phyloP scores from a whole-genome alignment of 352 stramenopile genomes.

The Pythium sukuiense region DNA sequence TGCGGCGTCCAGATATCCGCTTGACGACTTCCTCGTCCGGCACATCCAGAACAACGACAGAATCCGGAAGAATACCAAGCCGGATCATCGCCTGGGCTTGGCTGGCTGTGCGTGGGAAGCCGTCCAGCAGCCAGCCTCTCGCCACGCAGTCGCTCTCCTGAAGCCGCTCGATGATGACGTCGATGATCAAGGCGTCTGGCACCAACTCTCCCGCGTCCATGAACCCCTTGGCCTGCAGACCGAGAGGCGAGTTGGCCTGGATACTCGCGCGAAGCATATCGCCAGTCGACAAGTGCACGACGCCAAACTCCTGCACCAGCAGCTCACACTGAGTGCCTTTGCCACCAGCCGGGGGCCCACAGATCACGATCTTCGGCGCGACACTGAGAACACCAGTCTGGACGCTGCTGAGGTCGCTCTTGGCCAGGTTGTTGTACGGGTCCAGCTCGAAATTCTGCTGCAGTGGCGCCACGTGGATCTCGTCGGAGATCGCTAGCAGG shows the following conservation, averaged over 20 bases:
- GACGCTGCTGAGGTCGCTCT: conserved; percentile 20
- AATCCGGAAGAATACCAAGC: conserved; percentile 84
- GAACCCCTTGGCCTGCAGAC: conserved; percentile 37
- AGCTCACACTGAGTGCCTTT: conserved; percentile 96
- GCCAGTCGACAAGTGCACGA: conserved; percentile 90
- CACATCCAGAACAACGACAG: conserved; percentile 93
- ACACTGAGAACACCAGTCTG: conserved; percentile 19
- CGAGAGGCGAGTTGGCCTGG: conserved; percentile 37
- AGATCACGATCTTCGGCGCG: conserved; percentile 46
- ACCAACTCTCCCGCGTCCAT: conserved; percentile 53
- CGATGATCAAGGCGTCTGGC: conserved; percentile 48
- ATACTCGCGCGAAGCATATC: conserved; percentile 91
- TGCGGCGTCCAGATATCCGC: conserved; percentile 94
- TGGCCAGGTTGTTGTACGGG: conserved; percentile 76
- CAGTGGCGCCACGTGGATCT: conserved; percentile 82
- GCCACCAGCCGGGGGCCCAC: conserved; percentile 83
- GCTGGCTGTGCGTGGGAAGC: conserved; percentile 86
- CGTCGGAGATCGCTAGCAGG: conserved; percentile 78
- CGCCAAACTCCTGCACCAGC: conserved; percentile 80
- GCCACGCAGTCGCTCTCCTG: conserved; percentile 73
- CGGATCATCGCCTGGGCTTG: conserved; percentile 85
- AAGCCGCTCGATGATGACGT: conserved; percentile 70
- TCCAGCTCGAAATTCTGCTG: conserved; percentile 85
- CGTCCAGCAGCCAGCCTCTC: conserved; percentile 90
- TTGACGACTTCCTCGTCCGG: conserved; percentile 95